phyloP scores from a whole-genome alignment of 768 basidiomycete species.

The Psilocybe cubensis region DNA sequence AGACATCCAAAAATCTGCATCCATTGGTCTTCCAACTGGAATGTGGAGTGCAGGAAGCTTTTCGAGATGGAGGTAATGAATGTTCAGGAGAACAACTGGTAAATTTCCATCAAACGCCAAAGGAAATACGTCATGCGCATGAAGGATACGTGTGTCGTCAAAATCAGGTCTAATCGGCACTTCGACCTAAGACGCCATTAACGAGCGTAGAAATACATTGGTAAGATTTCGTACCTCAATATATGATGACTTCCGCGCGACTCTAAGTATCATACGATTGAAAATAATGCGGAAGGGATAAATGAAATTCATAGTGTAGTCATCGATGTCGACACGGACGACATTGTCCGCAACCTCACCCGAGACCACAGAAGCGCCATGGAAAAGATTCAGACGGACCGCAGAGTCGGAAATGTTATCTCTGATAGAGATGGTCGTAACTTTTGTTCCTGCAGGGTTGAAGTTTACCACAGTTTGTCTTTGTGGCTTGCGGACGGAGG shows the following conservation, averaged over 20 bases:
- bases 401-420: constrained; percentile 22
- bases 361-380: constrained; percentile 22
- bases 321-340: constrained; percentile 32
- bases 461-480: constrained; percentile 13
- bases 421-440: constrained; percentile 20
- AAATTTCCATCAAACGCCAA: constrained; percentile 15
- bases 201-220: constrained; percentile 19
- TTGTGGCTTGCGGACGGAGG: not conserved
- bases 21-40: constrained; percentile 2
- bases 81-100: constrained; percentile 27
- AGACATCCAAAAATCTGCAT: constrained; percentile 26
- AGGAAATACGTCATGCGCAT: constrained; percentile 32
- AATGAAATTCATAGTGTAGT: constrained; percentile 26
- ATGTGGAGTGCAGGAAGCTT: constrained; percentile 13
- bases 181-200: constrained; percentile 27
- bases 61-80: constrained; percentile 31
- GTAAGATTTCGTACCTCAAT: constrained; percentile 39
- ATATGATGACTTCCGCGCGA: constrained; percentile 60
- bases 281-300: constrained; percentile 51
- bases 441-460: constrained; percentile 9
- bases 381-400: constrained; percentile 20
- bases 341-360: constrained; percentile 34
- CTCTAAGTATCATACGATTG: constrained; percentile 37
- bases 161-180: constrained; percentile 25
- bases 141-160: constrained; percentile 13